A percentile compares a stretch with the other conserved stretches of the same genome.
phyloP scores from a whole-genome alignment of 2,329 filamentous ascomycete species.

The Leptographium procerum region DNA sequence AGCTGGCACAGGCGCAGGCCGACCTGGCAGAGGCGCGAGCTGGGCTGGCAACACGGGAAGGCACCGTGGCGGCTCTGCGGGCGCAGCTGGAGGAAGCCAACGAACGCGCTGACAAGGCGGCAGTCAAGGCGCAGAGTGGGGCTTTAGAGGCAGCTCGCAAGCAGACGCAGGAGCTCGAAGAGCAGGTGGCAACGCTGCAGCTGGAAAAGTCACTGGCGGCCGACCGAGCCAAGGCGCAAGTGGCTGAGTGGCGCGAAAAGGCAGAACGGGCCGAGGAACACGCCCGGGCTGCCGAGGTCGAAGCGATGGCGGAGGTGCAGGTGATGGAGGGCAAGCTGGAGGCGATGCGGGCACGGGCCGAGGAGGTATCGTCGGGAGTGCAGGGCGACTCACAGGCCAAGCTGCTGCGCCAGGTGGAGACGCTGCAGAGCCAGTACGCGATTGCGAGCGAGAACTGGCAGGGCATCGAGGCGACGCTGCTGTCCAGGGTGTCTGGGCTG shows the following conservation, averaged over 20 bases:
- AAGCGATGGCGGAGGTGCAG: conserved; percentile 67
- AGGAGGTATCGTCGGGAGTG: conserved; percentile 77
- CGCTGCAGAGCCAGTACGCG: conserved; percentile 86
- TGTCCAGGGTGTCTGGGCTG: conserved; percentile 62
- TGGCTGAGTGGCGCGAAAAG: conserved; percentile 62
- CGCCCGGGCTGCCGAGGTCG: conserved; percentile 55
- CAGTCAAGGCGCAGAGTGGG: conserved; percentile 55
- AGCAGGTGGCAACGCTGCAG: conserved; percentile 51
- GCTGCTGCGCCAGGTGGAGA: conserved; percentile 86
- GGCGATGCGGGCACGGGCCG: conserved; percentile 69
- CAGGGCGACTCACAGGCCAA: conserved; percentile 80
- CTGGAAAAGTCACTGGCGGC: conserved; percentile 67
- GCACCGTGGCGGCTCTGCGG: conserved; percentile 56
- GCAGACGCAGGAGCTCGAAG: conserved; percentile 40
- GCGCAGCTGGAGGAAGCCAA: conserved; percentile 57
- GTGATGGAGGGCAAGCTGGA: conserved; percentile 84
- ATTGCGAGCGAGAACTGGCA: conserved; percentile 97
- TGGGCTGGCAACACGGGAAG: conserved; percentile 52
- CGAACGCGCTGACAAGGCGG: conserved; percentile 54
- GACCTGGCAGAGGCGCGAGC: conserved; percentile 39
- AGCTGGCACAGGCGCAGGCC: conserved; percentile 31
- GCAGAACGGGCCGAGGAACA: conserved; percentile 62
- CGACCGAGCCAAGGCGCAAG: conserved; percentile 54
- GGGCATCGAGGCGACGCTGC: conserved; percentile 78
- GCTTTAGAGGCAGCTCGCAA: conserved; percentile 54